Conservation (phyloP, 2,329 filamentous ascomycete species). For the Aspergillus luchuensis region DNA sequence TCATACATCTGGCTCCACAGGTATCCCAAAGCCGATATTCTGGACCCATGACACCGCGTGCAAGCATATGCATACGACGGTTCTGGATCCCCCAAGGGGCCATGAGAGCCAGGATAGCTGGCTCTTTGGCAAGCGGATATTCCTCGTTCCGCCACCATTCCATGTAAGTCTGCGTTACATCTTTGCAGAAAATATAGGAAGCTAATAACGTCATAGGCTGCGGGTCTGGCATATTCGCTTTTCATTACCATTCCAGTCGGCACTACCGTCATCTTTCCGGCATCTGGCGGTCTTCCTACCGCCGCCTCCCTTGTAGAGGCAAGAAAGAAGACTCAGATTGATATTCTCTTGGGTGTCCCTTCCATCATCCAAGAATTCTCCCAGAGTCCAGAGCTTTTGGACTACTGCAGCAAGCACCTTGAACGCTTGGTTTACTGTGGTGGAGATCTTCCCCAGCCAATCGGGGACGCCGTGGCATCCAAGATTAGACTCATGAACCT, state of each 20-base stretch:
- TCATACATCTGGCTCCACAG: constrained; percentile 42
- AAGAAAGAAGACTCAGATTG: constrained; percentile 15
- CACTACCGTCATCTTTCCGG: constrained; percentile 20
- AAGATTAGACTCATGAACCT: constrained; percentile 37
- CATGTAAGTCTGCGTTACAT: constrained; percentile 26
- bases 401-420: constrained; percentile 33
- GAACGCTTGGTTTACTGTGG: constrained; percentile 40
- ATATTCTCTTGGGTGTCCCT: constrained; percentile 17
- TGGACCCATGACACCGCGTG: constrained; percentile 27
- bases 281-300: constrained; percentile 17
- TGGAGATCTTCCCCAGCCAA: constrained; percentile 38
- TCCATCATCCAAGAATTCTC: constrained; percentile 38
- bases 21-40: constrained; percentile 40
- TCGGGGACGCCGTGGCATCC: constrained; percentile 38
- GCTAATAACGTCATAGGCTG: constrained; percentile 13
- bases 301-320: constrained; percentile 17
- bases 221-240: constrained; percentile 23
- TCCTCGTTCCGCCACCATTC: constrained; percentile 41
- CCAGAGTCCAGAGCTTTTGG: constrained; percentile 24
- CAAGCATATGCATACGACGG: constrained; percentile 15
- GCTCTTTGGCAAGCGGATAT: constrained; percentile 32
- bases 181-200: fast-evolving
- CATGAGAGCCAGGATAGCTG: constrained; percentile 26
- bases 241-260: constrained; percentile 14
- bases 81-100: constrained; percentile 26